Base-by-base conservation (phyloP, 139 green algal genomes). In the Dunaliella sp. region DNA sequence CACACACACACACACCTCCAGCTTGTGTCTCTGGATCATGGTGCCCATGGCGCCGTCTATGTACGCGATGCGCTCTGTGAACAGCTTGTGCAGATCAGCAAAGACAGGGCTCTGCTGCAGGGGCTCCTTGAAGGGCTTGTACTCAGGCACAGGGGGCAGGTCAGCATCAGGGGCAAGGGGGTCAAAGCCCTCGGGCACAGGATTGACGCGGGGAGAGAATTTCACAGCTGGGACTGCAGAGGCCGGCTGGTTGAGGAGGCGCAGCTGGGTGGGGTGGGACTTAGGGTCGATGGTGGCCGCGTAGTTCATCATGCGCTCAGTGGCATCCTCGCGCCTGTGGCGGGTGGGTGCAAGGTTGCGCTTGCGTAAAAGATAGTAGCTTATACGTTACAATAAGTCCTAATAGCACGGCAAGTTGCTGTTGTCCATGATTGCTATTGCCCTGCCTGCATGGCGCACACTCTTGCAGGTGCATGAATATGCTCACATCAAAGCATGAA, bases 11-110 rank as follows among this genome's bases (percentile, higher is more conserved):
- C 90, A 90, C 93, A 98, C 96, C 77, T 92, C 34, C 85, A 99
- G 94, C 92, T 95, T 96, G 91, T 95, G 95, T 35, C 86, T 82
- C 91, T 98, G 95, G 73, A 98, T 96, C 93, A 87, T 84, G 32
- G 96, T 99, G 87, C 97, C 97, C 97, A 99, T 99, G 37, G 97
- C 97, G 83, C 97, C 97, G 81, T 99, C 97, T 84, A 99, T 99
- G 88, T 97, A 95, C 74, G 96, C 91, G 83, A 99, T 98, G 89
- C 97, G 96, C 90, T 98, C 85, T 36, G 92, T 74, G 87, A 99
- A 95, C 84, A 99, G 91, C 76, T 86, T 31, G 35, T 97, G 88
- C 75, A 98, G 83, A 77, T 89, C 48, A 22, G 83, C 58, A 83
- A 90, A 91, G 1, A 38, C 87, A 86, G 86, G 84, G 38, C 48